These are phyloP conservation scores for Mycena capillaripes DNA, from an alignment of 768 basidiomycete genomes.

Conservation along the genomic window DNA sequence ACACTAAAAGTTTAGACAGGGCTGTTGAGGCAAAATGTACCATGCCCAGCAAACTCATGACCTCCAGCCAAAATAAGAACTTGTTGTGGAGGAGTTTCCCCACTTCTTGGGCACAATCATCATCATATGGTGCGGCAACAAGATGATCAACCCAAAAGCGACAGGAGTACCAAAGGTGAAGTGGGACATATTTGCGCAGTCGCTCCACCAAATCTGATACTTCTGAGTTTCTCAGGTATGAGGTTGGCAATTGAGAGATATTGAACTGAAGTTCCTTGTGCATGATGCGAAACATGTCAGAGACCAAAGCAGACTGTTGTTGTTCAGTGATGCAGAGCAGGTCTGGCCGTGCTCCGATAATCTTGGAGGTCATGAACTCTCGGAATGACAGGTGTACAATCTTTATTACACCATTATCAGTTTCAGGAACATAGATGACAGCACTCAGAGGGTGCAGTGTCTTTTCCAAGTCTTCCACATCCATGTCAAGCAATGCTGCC, in stretches of 20 bases:
- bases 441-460: constrained; percentile 7
- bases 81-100: neutral
- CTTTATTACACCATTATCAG: neutral
- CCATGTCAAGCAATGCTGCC: neutral
- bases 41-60: neutral
- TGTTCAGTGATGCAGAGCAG: neutral
- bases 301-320: neutral
- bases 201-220: neutral
- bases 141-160: constrained; percentile 13
- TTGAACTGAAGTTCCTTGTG: neutral
- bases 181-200: neutral
- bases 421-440: neutral
- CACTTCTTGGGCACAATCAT: neutral
- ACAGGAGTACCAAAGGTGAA: neutral
- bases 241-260: neutral
- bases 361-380: neutral
- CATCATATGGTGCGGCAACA: neutral
- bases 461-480: neutral
- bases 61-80: constrained; percentile 24
- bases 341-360: neutral
- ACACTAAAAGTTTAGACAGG: neutral
- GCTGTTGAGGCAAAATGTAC: neutral
- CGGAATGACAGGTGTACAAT: constrained; percentile 17
- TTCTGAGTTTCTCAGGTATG: neutral
- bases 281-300: neutral